Base-by-base conservation (phyloP, 139 green algal species). In the Cymbomonas tetramitiformis region DNA sequence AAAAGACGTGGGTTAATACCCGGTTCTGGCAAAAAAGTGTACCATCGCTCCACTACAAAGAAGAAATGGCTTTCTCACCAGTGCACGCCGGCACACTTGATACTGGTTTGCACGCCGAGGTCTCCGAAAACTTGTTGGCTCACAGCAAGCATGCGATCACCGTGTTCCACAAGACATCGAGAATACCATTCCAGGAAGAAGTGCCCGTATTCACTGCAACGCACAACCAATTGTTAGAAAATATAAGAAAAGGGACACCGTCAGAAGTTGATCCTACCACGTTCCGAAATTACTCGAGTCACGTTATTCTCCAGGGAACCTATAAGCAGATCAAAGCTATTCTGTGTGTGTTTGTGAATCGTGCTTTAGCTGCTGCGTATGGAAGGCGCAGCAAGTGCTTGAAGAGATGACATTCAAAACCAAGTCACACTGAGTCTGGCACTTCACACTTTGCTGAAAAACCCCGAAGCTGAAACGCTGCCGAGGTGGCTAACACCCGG, bases 151-250 rank as follows among this genome's bases (percentile, higher is more conserved):
- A 96, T 67, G 3, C 75, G 63, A 50, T 94, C 75, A 8, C 78
- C 86, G 56, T 97, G 88, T 46, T 71, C 36, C n/a, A 89, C 63
- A 46, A 97, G 79, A 64, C 81, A 46, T 0, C 70, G 67, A 10
- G 56, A 75, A 73, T 97, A 97, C 88, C 88, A 97, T 6, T 33
- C 49, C 18, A 96, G 69, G 67, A 95, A 97, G 65, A 95, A 96
- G 51, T 73, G 62, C 18, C 88, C 86, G 57, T 95, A 96, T 7
- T 83, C 70, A 2, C 70, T n/a, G n/a, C n/a, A n/a, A n/a, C n/a
- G n/a, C n/a, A n/a, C 80, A 12, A n/a, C 46, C 15, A 40, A 53
- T n/a, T n/a, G 18, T 44, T 18, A 44, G 18, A 18, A 44, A 18
- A 44, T 44, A 44, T 44, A n/a, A 44, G 18, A 44, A n/a, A n/a